phyloP scores from a whole-genome alignment of 768 basidiomycete species.

The Pholiota conissans region DNA sequence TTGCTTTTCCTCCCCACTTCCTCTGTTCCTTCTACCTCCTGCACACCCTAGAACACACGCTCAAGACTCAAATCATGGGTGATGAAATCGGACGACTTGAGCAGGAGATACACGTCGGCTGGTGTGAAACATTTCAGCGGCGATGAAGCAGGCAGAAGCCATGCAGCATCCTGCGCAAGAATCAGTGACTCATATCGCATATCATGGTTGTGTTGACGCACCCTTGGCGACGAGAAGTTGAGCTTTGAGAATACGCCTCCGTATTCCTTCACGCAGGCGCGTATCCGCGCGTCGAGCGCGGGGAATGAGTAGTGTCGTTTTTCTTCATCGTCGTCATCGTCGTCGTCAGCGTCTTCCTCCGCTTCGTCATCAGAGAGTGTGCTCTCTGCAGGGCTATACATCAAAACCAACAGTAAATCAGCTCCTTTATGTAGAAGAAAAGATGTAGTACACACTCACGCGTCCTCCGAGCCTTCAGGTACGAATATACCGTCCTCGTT shows the following conservation, averaged over 20 bases:
- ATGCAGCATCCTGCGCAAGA: constrained; percentile 70
- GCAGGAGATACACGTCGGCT: constrained; percentile 85
- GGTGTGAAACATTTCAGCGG: constrained; percentile 87
- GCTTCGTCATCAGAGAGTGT: constrained; percentile 61
- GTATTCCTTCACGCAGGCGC: constrained; percentile 62
- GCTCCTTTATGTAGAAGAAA: neutral
- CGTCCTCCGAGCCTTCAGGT: constrained; percentile 78
- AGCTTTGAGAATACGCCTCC: constrained; percentile 93
- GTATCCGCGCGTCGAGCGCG: constrained; percentile 73
- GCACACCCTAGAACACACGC: constrained; percentile 70
- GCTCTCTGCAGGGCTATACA: constrained; percentile 48
- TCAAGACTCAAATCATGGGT: constrained; percentile 69
- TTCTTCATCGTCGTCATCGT: constrained; percentile 38
- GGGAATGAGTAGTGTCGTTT: constrained; percentile 66
- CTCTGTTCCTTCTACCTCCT: neutral
- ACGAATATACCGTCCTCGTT: constrained; percentile 83
- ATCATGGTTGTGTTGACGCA: too few species aligned
- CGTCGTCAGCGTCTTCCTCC: constrained; percentile 31
- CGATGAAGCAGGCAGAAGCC: constrained; percentile 82
- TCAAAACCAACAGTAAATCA: neutral
- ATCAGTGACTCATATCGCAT: too few species aligned
- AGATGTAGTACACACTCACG: constrained; percentile 56
- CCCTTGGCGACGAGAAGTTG: constrained; percentile 94
- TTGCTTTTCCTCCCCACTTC: neutral
- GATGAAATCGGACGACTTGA: constrained; percentile 92